Base-by-base conservation (phyloP, 2,329 filamentous ascomycete species). In the Thelonectria olida region DNA sequence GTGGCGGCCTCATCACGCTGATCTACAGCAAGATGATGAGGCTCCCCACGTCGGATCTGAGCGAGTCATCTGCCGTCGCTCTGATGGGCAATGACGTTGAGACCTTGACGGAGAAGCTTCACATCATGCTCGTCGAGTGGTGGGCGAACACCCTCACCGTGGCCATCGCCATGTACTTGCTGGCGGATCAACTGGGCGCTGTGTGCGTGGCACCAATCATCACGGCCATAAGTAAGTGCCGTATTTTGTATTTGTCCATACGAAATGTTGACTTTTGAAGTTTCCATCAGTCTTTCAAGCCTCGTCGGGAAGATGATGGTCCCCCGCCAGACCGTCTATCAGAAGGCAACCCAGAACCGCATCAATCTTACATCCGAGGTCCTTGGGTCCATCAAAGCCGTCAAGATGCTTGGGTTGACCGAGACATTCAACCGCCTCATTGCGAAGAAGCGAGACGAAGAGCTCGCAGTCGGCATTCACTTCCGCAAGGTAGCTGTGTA, bases 11-110 rank as follows among this genome's bases (percentile, higher is more conserved):
- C 5, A 75, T 76, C 38, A 64, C 69, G 3, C 50, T 74, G 20
- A 64, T 76, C 42, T 76, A 76, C 10, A 42, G 67, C 45, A 75
- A 76, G 38, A 67, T 74, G 60, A 57, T 74, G 55, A 72, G 54
- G 20, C 62, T 77, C 9, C 69, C 72, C 1, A 69, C 65, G 1
- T 56, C 67, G 7, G 62, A 72, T 2, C 54, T 76, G 7, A 66
- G 61, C 22, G 68, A 74, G 44, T 75, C 74, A 2, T 70, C 74
- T 1, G 73, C 72, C 0, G 55, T 76, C 6, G 49, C 73, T 0
- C 64, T 76, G 4, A 76, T 76, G 74, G 72, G 74, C 0, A 76
- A 74, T 8, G 74, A 76, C 36, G 68, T 75, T 0, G 73, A 76
- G 51, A 76, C 66, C 1, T 54, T 76, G 1, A 68, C 66, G 0